Conservation (phyloP, 2,329 filamentous ascomycete genomes). For the Blastomyces silverae region DNA sequence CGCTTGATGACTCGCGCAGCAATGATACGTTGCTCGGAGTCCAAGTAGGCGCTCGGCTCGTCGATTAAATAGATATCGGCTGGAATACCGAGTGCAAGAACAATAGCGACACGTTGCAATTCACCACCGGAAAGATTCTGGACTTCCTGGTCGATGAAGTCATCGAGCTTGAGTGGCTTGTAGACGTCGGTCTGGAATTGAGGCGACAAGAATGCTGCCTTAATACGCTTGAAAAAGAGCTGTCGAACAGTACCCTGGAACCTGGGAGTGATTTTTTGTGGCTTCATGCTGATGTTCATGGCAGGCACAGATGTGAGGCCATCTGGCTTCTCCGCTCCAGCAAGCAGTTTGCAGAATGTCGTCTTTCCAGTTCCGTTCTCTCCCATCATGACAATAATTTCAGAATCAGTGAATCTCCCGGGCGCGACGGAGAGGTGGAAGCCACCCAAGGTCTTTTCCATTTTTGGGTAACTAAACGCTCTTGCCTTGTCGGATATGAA, state of each 20-base stretch:
- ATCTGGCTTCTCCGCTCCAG: constrained; percentile 88
- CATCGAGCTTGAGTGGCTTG: constrained; percentile 97
- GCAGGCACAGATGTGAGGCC: constrained; percentile 68
- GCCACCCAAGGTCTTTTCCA: constrained; percentile 86
- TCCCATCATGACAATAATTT: constrained; percentile 99
- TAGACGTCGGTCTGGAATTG: constrained; percentile 99
- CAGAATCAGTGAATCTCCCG: constrained; percentile 91
- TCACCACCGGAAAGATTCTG: constrained; percentile 99
- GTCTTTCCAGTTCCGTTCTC: constrained; percentile 99
- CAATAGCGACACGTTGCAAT: constrained; percentile 97
- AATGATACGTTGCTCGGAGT: constrained; percentile 98
- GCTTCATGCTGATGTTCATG: constrained; percentile 99
- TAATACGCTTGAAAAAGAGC: constrained; percentile 99
- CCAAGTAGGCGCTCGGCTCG: constrained; percentile 93
- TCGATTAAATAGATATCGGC: constrained; percentile 99
- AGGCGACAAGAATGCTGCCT: constrained; percentile 87
- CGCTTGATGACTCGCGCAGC: constrained; percentile 97
- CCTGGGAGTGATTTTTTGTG: constrained; percentile 98
- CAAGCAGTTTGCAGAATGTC: constrained; percentile 94
- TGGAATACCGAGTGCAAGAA: constrained; percentile 88
- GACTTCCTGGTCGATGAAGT: constrained; percentile 99
- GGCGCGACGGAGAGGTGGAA: constrained; percentile 78
- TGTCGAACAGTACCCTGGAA: constrained; percentile 95
- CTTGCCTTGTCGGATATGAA: constrained; percentile 77
- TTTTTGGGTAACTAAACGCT: constrained; percentile 77